Base-by-base conservation (phyloP, 1,284 basidiomycete genomes). In the Rhodotorula sp. region DNA sequence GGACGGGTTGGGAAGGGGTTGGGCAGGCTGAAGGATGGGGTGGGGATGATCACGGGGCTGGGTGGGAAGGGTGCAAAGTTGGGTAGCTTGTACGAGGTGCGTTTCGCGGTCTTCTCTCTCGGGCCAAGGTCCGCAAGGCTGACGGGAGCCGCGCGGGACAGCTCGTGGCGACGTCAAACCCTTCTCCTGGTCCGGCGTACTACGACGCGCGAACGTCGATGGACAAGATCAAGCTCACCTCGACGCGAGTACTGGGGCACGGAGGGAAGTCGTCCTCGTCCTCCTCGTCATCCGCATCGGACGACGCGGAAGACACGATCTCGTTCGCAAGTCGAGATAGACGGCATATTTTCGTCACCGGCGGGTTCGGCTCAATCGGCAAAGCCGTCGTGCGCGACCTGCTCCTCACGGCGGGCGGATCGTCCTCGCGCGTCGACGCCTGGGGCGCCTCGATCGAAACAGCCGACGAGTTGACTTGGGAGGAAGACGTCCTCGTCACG, bases 271-370 rank as follows among this genome's bases (percentile, higher is more conserved):
- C 32, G 36, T 27, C 55, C 17, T 56, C 55, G 11, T 49, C 60
- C 13, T 36, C 62, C 47, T 20, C 59, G 24, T 30, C 47, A 9
- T 34, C 59, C 27, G 29, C 60, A 2, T 24, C 27, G 10, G 29
- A 29, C 27, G 34, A 59, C 9, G 65, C 59, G 8, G 66, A 66
- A 34, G 70, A 66, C 55, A 66, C 62, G 3, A 27, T 58, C 49
- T 49, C 66, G 17, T 48, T 66, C 13, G 59, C 60, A 5, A 47
- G 54, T 10, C 64, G 62, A 24, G 62, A 63, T 2, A 64, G 73
- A 11, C 72, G 74, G 5, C 76, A 77, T 56, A 76, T 77, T 49
- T 74, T 77, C 62, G 67, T 77, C 47, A 77, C 75, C 19, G 76
- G 76, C 49, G 76, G 75, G 0, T 77, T 77, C 58, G 74, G 75